A percentile compares a stretch with the other conserved stretches of the same genome.
These are phyloP conservation scores for Phytophthora agathidicida DNA, from an alignment of 352 stramenopile species.

Conservation along the genomic window DNA sequence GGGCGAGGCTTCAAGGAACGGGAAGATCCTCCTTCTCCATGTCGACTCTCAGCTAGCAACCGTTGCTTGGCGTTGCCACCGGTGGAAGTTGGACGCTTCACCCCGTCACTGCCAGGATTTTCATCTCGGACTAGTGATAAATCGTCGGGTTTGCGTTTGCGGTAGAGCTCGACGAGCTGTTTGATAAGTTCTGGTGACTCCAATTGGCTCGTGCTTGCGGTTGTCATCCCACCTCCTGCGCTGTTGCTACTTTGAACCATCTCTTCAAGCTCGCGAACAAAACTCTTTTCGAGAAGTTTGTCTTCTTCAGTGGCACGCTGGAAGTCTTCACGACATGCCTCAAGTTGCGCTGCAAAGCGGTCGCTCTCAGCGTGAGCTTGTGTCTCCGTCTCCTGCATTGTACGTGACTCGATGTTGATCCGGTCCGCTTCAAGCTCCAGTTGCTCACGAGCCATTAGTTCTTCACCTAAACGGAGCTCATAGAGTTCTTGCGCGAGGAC, in stretches of 20 bases:
- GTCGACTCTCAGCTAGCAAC: constrained; percentile 44
- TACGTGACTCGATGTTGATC: constrained; percentile 26
- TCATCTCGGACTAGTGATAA: constrained; percentile 20
- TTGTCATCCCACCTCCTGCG: constrained; percentile 18
- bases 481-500: constrained; percentile 80
- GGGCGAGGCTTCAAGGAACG: constrained; percentile 31
- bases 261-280: constrained; percentile 78
- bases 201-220: constrained; percentile 23
- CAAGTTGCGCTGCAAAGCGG: constrained; percentile 53
- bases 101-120: background rate
- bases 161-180: constrained; percentile 77
- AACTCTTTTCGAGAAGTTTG: constrained; percentile 63
- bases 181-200: constrained; percentile 70
- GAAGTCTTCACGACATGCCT: constrained; percentile 69
- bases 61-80: constrained; percentile 47
- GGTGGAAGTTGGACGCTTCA: constrained; percentile 22
- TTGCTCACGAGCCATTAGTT: constrained; percentile 64
- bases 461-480: constrained; percentile 57
- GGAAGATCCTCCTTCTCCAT: constrained; percentile 36
- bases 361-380: constrained; percentile 51
- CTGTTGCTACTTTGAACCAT: constrained; percentile 39
- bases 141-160: constrained; percentile 72
- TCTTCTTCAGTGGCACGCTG: constrained; percentile 74
- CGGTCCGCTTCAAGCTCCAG: constrained; percentile 35
- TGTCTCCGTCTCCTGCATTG: constrained; percentile 28